Evolutionary conservation across 371 early-diverging fungal genomes (phyloP).

Genomic region (Mucor sp.): DNA sequence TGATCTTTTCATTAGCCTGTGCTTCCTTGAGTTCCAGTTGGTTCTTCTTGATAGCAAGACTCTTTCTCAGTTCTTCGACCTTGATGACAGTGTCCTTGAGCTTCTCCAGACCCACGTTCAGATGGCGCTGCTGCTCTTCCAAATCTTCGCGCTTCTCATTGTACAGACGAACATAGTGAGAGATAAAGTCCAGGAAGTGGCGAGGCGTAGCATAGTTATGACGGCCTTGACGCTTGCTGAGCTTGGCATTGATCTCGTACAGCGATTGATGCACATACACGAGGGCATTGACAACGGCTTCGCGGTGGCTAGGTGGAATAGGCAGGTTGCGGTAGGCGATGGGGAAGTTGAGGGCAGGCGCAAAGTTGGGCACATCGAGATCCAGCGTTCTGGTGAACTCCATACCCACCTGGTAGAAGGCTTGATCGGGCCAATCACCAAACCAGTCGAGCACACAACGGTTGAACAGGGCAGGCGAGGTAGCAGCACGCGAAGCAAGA

Average conservation of each 20-base stretch:
- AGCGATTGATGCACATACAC: constrained; percentile 92
- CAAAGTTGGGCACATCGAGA: constrained; percentile 77
- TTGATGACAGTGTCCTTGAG: constrained; percentile 94
- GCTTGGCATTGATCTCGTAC: constrained; percentile 82
- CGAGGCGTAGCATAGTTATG: constrained; percentile 93
- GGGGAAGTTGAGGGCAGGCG: constrained; percentile 76
- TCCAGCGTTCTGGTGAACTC: constrained; percentile 93
- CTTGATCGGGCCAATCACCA: constrained; percentile 98
- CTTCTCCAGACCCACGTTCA: constrained; percentile 97
- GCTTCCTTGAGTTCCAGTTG: constrained; percentile 89
- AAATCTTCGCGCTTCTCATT: constrained; percentile 93
- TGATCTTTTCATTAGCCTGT: constrained; percentile 95
- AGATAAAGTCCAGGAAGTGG: constrained; percentile 97
- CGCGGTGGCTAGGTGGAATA: constrained; percentile 79
- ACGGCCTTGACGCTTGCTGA: constrained; percentile 82
- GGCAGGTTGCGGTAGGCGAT: constrained; percentile 78
- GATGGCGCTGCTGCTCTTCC: constrained; percentile 98
- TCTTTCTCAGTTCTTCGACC: constrained; percentile 92
- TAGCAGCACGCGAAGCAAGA: constrained; percentile 92
- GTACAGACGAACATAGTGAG: constrained; percentile 89
- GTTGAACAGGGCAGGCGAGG: constrained; percentile 99
- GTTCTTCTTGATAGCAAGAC: constrained; percentile 85
- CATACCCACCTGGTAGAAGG: constrained; percentile 96
- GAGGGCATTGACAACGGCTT: constrained; percentile 88
- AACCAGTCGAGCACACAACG: constrained; percentile 99